Percentiles rank a stretch among this genome's conserved stretches.
phyloP scores from a whole-genome alignment of 2,329 filamentous ascomycete species.

The Aspergillus persii region DNA sequence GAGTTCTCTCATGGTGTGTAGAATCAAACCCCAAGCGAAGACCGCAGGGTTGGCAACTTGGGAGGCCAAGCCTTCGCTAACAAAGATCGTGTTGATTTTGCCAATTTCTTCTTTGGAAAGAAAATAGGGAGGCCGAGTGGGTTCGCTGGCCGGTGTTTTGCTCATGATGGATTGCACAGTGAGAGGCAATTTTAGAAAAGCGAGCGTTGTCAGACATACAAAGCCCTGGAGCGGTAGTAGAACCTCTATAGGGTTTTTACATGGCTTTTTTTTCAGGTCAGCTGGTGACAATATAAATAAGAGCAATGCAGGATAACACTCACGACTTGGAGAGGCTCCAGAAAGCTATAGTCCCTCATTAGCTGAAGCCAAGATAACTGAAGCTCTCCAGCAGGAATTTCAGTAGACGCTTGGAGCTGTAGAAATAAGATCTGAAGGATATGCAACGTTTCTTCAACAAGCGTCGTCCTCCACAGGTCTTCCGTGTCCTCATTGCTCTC shows the following conservation, averaged over 20 bases:
- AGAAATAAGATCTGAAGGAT: slow-evolving; percentile 72
- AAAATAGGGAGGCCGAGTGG: slow-evolving; percentile 58
- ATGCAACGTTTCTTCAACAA: slow-evolving; percentile 70
- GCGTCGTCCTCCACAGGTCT: slow-evolving; percentile 61
- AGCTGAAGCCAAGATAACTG: slow-evolving; percentile 73
- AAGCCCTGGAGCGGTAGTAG: slow-evolving; percentile 65
- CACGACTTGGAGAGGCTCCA: slow-evolving; percentile 62
- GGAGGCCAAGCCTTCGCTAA: slow-evolving; percentile 56
- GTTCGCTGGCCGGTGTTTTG: slow-evolving; percentile 22
- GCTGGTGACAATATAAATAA: slow-evolving; percentile 14
- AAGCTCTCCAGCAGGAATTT: slow-evolving; percentile 57
- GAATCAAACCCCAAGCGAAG: slow-evolving; percentile 77
- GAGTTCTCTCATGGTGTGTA: slow-evolving; percentile 65
- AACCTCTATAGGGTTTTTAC: slow-evolving; percentile 38
- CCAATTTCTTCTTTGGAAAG: slow-evolving; percentile 68
- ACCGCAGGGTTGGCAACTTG: slow-evolving; percentile 68
- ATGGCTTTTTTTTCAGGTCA: slow-evolving; percentile 30
- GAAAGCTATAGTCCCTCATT: slow-evolving; percentile 66
- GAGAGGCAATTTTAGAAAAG: slow-evolving; percentile 67
- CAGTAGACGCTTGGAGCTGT: slow-evolving; percentile 59
- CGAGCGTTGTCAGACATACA: slow-evolving; percentile 67
- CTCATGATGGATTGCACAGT: slow-evolving; percentile 53
- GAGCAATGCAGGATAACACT: slow-evolving; percentile 26
- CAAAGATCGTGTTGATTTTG: slow-evolving; percentile 69
- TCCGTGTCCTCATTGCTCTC: slow-evolving; percentile 56